phyloP scores from a whole-genome alignment of 805 yeast species.

The Priceomyces medius region DNA sequence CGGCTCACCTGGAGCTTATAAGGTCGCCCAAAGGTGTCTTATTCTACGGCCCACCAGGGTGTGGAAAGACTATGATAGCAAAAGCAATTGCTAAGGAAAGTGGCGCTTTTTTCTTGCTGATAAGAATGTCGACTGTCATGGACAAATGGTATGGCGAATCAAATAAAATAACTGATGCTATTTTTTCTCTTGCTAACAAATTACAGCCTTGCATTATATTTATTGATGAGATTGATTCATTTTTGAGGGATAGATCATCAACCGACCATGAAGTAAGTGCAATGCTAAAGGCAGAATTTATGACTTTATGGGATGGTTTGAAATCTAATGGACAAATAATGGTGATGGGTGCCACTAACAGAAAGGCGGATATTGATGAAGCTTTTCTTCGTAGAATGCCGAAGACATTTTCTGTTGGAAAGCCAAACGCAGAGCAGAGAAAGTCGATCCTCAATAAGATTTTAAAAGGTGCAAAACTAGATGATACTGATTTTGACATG shows the following conservation, averaged over 20 bases:
- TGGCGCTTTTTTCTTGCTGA: conserved; percentile 86
- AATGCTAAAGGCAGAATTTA: conserved; percentile 90
- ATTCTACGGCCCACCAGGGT: conserved; percentile 94
- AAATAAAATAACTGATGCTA: conserved; percentile 89
- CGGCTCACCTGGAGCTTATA: conserved; percentile 63
- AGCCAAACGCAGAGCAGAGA: conserved; percentile 71
- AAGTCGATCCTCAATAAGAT: conserved; percentile 66
- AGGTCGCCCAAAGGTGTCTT: conserved; percentile 95
- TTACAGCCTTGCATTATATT: conserved; percentile 93
- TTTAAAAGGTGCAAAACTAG: conserved; percentile 63
- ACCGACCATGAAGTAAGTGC: conserved; percentile 95
- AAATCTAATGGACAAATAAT: conserved; percentile 73
- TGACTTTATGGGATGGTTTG: conserved; percentile 97
- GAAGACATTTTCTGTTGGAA: conserved; percentile 74
- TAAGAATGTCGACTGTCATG: conserved; percentile 90
- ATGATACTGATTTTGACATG: conserved; percentile 54
- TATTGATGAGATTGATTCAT: conserved; percentile 95
- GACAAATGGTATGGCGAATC: conserved; percentile 98
- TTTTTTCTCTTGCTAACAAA: conserved; percentile 84
- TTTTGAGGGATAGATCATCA: conserved; percentile 78
- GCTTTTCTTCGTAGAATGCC: conserved; percentile 95
- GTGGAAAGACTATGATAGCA: conserved; percentile 97
- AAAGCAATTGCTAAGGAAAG: conserved; percentile 92
- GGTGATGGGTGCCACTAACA: conserved; percentile 92
- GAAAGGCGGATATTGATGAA: conserved; percentile 86